phyloP scores from a whole-genome alignment of 2,329 filamentous ascomycete species.

The Cladosporium velox region DNA sequence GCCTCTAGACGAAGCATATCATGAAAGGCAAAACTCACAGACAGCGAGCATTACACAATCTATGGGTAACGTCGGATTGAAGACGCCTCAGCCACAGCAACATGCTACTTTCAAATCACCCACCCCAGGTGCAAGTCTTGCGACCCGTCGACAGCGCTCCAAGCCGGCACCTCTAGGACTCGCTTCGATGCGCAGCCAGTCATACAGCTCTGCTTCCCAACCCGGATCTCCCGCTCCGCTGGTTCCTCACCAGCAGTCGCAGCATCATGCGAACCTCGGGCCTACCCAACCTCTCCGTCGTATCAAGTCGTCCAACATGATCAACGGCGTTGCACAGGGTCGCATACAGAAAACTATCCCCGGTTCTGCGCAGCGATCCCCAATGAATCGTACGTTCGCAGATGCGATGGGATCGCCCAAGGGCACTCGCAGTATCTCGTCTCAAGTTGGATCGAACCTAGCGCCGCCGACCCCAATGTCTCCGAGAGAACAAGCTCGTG shows the following conservation, averaged over 20 bases:
- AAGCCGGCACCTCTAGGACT: conserved; percentile 47
- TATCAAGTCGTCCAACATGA: conserved; percentile 50
- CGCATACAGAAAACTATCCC: conserved; percentile 50
- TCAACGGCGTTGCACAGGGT: conserved; percentile 43
- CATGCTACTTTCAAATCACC: conserved; percentile 38
- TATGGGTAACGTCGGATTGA: conserved; percentile 39
- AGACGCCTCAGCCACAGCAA: conserved; percentile 35
- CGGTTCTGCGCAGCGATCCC: conserved; percentile 51
- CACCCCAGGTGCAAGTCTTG: conserved; percentile 42
- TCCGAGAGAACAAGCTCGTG: conserved; percentile 41
- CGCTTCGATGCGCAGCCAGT: conserved; percentile 46
- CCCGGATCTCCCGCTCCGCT: conserved; percentile 40
- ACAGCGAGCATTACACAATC: conserved; percentile 38
- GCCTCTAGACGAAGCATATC: conserved; percentile 36
- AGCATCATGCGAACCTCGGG: conserved; percentile 51
- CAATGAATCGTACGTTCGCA: conserved; percentile 48
- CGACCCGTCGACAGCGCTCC: conserved; percentile 41
- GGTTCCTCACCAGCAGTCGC: conserved; percentile 48
- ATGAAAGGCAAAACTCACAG: conserved; percentile 34
- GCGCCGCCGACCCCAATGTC: conserved; percentile 53
- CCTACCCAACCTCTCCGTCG: conserved; percentile 62
- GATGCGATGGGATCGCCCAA: conserved; percentile 52
- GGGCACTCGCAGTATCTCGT: conserved; percentile 42
- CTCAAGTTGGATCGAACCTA: conserved; percentile 40
- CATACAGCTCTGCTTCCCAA: conserved; percentile 40